Evolutionary conservation across 2,329 filamentous ascomycete species (phyloP), one percentile per base, ranked within the genome.

Genomic region (Diaporthe nobilis): DNA sequence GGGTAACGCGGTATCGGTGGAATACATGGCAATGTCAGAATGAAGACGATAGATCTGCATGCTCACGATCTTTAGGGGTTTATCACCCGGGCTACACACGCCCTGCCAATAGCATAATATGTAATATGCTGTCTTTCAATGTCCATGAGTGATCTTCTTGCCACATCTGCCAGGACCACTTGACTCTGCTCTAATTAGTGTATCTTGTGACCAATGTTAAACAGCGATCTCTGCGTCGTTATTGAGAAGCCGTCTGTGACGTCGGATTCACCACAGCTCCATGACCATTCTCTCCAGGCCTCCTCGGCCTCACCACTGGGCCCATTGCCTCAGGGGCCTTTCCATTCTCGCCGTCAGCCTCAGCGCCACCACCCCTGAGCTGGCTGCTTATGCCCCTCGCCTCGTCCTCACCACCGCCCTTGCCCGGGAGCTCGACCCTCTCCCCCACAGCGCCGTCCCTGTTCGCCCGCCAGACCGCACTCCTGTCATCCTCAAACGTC

Each of bases 381-480:
- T 73, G 71, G 13, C 58, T 57, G 51, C 20, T 73, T 25, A 73
- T 37, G 12, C 47, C 58, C 49, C 55, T 53, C 4, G 49, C 71
- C 51, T 72, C 72, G 25, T 5, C 34, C 44, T 28, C 61, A 76
- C 31, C 47, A 20, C 42, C 57, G 7, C 31, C 63, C 15, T 68
- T 31, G 17, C 3, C 47, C 20, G 8, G 57, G 1, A 8, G 34
- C 47, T 37, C 61, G 75, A 90, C 83, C 79, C 84, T 87, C 60
- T 88, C 86, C 9, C 92, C 93, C 65, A 86, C 84, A 76, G 88
- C 86, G 13, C 94, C 94, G 84, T 98, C 95, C 78, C 93, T 86
- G 85, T 98, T 98, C 77, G 94, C 95, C 85, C 95, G 92, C 96
- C 96, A 98, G 60, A 97, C 90, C 9, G 92, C 94, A 12, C 92